Base-by-base conservation (phyloP, 495 filamentous ascomycete genomes). In the Podospora tetraspora region DNA sequence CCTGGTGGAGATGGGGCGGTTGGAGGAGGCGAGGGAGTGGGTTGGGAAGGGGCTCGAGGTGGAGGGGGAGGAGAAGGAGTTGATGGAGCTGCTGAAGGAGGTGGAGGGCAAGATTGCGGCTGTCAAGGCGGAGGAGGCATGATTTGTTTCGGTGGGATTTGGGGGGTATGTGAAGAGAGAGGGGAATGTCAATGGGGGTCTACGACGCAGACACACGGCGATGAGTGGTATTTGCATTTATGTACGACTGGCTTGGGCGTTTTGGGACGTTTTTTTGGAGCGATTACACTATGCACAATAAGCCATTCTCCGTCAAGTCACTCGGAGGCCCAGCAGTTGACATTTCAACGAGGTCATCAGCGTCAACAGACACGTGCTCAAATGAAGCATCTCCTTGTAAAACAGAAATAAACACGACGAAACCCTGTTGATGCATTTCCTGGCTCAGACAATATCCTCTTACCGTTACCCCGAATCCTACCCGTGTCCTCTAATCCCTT, bases 1-100 rank as follows among this genome's bases (percentile, higher is more conserved):
- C 78, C 81, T 97, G 75, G 78, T 88, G 63, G 95, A 99, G 88
- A 98, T 97, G 95, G 89, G 90, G 10, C 78, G 94, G 76, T 81
- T 90, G 77, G 88, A 90, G 68, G 95, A 99, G 85, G 92, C 92
- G 8, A 83, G 81, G 77, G 85, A 85, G 63, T 93, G 91, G 83
- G 82, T 97, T 57, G 81, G 80, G 57, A 82, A 85, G 74, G 93
- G 86, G 13, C 73, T 97, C 69, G 94, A 97, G 84, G 86, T 96
- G 79, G 93, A 95, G 80, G 92, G 90, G 22, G 85, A 87, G 70
- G 89, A 88, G 74, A 81, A 81, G 37, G 93, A 96, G 82, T 77
- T 97, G 78, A 73, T 84, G 67, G 80, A 76, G 59, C 75, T 97
- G 79, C 71, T 89, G 72, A 88, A 81, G 81, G 92, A 96, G 78